A percentile compares a stretch with the other conserved stretches of the same genome.
These are phyloP conservation scores for Kwoniella sp. DNA, from an alignment of 768 basidiomycete genomes.

Conservation along the genomic window DNA sequence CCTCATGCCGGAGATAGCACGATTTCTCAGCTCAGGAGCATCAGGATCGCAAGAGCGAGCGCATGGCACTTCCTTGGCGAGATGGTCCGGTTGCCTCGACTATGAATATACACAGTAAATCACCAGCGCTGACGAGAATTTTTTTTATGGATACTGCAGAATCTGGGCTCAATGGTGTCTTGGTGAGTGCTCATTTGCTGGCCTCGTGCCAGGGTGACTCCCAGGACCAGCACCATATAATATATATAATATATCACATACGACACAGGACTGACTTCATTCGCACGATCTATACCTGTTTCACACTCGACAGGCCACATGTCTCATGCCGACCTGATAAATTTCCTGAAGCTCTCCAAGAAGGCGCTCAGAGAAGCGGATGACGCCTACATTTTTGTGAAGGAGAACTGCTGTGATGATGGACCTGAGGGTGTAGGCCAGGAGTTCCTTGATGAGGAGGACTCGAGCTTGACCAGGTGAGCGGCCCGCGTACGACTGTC, in stretches of 20 bases:
- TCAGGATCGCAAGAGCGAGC: too few species aligned
- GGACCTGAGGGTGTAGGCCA: slow-evolving; percentile 60
- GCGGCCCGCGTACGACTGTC: too few species aligned
- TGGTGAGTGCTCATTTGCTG: slow-evolving; percentile 55
- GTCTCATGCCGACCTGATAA: slow-evolving; percentile 71
- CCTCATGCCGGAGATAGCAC: too few species aligned
- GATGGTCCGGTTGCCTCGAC: too few species aligned
- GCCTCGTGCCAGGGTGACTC: not conserved
- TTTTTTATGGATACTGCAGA: too few species aligned
- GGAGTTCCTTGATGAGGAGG: slow-evolving; percentile 74
- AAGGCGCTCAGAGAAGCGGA: slow-evolving; percentile 61
- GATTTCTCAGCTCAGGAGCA: not conserved
- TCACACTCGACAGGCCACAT: slow-evolving; percentile 64
- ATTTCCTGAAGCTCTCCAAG: slow-evolving; percentile 70
- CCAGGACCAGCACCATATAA: not conserved
- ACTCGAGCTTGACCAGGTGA: slow-evolving; percentile 87
- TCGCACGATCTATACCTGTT: not conserved
- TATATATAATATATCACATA: not conserved
- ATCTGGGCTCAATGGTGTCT: slow-evolving; percentile 99
- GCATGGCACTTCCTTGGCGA: too few species aligned
- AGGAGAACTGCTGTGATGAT: slow-evolving; percentile 84
- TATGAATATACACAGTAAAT: too few species aligned
- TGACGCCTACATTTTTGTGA: slow-evolving; percentile 68
- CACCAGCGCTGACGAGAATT: not conserved
- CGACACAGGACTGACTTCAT: too few species aligned